Base-by-base conservation (phyloP, 768 basidiomycete species). In the Cyclocybe cylindracea region DNA sequence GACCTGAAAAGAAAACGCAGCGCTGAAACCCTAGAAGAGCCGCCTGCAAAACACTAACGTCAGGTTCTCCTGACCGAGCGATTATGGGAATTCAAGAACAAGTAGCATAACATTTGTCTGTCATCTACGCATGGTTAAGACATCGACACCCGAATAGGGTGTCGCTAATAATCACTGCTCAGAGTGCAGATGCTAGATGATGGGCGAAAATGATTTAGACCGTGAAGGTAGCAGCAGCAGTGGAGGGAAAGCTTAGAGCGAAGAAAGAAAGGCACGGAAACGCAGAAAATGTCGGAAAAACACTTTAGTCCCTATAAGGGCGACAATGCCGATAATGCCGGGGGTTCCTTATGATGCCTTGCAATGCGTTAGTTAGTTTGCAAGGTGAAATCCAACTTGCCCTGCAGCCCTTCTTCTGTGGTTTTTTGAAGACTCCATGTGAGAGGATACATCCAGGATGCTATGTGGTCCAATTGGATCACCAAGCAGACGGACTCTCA, bases 1-100 rank as follows among this genome's bases (percentile, higher is more conserved):
- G 56, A 56, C 13, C 19, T 57, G 39, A 65, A 66, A 50, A 56
- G 60, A 32, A 61, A 61, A 53, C 55, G 61, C 5, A 63, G 61
- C 46, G 42, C 56, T 11, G 61, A 62, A 11, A 53, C 36, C 9
- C 29, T 56, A 41, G 61, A 65, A 2, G 59, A 57, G 19, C 61
- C 61, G 2, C 53, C 56, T 29, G 49, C 63, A 7, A 64, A 62
- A 52, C 61, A 59, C 38, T 60, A 41, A 48, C 44, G 10, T 7
- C 11, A 29, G 11, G 14, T 7, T 11, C 11, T 7, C 24, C 11
- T 43, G 5, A 6, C 14, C 6, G 10, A 38, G 11, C 10, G 14
- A 11, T 16, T 11, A 11, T 38, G 4, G 10, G 11, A 11, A 18
- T n/a, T n/a, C n/a, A n/a, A n/a, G 42, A 13, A 29, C 24, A 16